Percentiles rank a stretch among this genome's conserved stretches.
phyloP scores from a whole-genome alignment of 371 early-diverging fungal species.

The Massospora cicadina region DNA sequence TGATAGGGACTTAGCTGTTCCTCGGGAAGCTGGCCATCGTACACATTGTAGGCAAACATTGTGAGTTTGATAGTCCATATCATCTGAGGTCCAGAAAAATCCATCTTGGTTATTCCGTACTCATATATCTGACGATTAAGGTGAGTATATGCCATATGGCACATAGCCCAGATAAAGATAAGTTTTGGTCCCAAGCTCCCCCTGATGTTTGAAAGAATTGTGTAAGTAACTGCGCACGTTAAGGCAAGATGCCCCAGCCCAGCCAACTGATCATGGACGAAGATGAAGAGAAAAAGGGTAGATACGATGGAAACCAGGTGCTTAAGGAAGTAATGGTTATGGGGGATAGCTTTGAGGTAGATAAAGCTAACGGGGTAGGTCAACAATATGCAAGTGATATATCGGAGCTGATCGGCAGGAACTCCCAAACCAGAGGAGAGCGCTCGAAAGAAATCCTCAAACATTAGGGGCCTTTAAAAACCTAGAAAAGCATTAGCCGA shows the following conservation, averaged over 20 bases:
- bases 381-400: constrained; percentile 17
- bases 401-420: constrained; percentile 23
- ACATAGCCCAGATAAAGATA: constrained; percentile 52
- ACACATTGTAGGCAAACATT: constrained; percentile 67
- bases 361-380: constrained; percentile 19
- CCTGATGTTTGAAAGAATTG: constrained; percentile 24
- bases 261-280: constrained; percentile 29
- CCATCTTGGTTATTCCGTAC: constrained; percentile 33
- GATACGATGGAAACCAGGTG: constrained; percentile 52
- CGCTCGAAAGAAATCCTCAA: constrained; percentile 1
- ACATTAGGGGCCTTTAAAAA: background rate
- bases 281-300: constrained; percentile 35
- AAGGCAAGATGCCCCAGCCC: constrained; percentile 46
- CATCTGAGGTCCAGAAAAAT: constrained; percentile 83
- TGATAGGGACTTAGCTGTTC: constrained; percentile 26
- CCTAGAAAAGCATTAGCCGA: too few species aligned
- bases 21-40: constrained; percentile 32
- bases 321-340: constrained; percentile 24
- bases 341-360: constrained; percentile 29
- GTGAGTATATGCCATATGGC: constrained; percentile 41
- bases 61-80: constrained; percentile 73
- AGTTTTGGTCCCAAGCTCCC: constrained; percentile 34
- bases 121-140: constrained; percentile 33
- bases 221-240: constrained; percentile 34
- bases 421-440: constrained; percentile 11